Percentiles rank a stretch among this genome's conserved stretches.
phyloP scores from a whole-genome alignment of 768 basidiomycete species.

The Lactifluus rugatus region DNA sequence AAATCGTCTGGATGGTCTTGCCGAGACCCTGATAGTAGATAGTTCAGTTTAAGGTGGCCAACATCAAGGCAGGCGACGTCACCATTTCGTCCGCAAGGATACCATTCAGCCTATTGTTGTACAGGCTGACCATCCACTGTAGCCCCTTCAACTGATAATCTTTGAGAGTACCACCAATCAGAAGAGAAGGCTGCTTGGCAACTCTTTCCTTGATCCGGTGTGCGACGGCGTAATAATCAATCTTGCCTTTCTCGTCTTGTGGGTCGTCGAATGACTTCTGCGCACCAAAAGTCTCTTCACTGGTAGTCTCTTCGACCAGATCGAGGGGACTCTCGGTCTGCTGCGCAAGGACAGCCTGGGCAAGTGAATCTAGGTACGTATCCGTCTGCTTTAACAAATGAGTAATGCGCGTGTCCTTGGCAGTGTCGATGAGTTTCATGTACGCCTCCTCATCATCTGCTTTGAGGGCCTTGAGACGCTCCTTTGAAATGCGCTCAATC shows the following conservation, averaged over 20 bases:
- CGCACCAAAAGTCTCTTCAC: conserved; percentile 88
- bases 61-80: conserved; percentile 19
- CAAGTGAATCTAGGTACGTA: conserved; percentile 86
- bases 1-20: conserved; percentile 92
- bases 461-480: conserved; percentile 95
- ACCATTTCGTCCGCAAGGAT: conserved; percentile 95
- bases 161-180: conserved; percentile 84
- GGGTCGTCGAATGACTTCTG: conserved; percentile 55
- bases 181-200: conserved; percentile 56
- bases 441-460: conserved; percentile 99
- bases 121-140: conserved; percentile 98
- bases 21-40: conserved; percentile 63
- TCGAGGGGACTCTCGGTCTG: conserved; percentile 54
- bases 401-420: conserved; percentile 97
- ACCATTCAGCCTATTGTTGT: conserved; percentile 92
- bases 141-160: conserved; percentile 92
- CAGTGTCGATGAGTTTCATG: conserved; percentile 96
- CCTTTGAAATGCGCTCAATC: conserved; percentile 91
- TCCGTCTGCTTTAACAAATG: conserved; percentile 94
- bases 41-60: not conserved
- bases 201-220: conserved; percentile 87
- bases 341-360: conserved; percentile 87
- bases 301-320: conserved; percentile 53
- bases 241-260: conserved; percentile 55
- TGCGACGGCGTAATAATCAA: conserved; percentile 95